Conservation (phyloP, 257 asterid species). For the Verbascum thapsus region DNA sequence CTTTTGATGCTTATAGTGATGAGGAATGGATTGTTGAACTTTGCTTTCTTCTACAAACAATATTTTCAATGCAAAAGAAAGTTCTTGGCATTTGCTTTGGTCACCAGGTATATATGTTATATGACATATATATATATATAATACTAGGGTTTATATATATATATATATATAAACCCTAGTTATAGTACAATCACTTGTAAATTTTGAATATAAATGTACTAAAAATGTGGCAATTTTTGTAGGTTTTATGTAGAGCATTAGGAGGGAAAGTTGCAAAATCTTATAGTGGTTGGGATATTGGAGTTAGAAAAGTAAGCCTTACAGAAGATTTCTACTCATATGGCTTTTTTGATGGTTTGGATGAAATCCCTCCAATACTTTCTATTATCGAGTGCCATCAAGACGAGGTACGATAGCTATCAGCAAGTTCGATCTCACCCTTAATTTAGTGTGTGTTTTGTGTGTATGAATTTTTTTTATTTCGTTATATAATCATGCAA, state of each 20-base stretch:
- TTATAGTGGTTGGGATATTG: conserved; percentile 73
- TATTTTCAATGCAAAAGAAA: conserved; percentile 60
- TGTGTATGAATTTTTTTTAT: not conserved
- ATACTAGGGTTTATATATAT: too few relatives aligned
- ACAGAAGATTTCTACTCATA: conserved; percentile 42
- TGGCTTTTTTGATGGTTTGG: conserved; percentile 35
- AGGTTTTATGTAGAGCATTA: conserved; percentile 70
- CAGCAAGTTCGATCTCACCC: too few relatives aligned
- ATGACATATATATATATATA: too few relatives aligned
- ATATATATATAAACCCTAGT: not conserved
- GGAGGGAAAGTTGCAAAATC: conserved; percentile 74
- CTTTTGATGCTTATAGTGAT: conserved; percentile 62
- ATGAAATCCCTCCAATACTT: conserved; percentile 51
- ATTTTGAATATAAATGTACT: too few relatives aligned
- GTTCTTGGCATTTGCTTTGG: conserved; percentile 82
- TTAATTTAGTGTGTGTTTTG: too few relatives aligned
- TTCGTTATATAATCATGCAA: not conserved
- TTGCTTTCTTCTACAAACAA: conserved; percentile 48
- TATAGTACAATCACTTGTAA: not conserved
- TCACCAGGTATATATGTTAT: conserved; percentile 47
- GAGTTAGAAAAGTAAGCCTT: conserved; percentile 58
- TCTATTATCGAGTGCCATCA: conserved; percentile 71
- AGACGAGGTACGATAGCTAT: conserved; percentile 92
- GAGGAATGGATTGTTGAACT: conserved; percentile 62
- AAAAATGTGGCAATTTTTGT: not conserved